Base-by-base conservation (phyloP, 139 green algal genomes). In the Tetraselmis chui region DNA sequence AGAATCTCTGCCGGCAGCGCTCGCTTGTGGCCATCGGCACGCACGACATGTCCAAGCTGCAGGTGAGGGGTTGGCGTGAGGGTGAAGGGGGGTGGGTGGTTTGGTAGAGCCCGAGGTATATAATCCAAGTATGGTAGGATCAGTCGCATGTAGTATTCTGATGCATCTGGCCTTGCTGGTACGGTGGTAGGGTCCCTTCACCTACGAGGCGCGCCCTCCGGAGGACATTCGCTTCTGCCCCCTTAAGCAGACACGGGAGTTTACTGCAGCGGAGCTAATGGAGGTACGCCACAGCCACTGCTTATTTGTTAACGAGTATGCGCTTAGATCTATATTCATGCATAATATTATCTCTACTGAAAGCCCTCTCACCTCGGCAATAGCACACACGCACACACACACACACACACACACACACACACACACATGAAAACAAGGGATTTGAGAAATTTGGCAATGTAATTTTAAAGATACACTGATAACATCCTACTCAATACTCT, bases 1-100 rank as follows among this genome's bases (percentile, higher is more conserved):
- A 98, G 86, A 99, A 99, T 89, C 88, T 99, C 31, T 99, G 96
- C 89, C 89, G 97, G 28, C 93, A 98, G 85, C 91, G 97, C 31
- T 94, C 91, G 1, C 91, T 99, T 23, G 97, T 99, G 1, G 94
- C 97, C 30, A 99, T 99, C 59, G 97, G 97, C 74, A 99, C 97
- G 0, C 97, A 99, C 87, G 97, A 99, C 89, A 89, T 99, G 32
- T 88, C 89, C 29, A 98, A 84, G 23, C 74, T 95, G 24, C 78
- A 93, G 89, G 89, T 92, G 27, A 26, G 87, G 30, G 30, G 5
- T 31, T 18, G 1, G 5, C 22, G 75, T 32, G 75, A 79, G n/a
- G n/a, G 59, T 27, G 59, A 76, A 76, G 25, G 26, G 25, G 59
- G 26, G 26, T 25, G 25, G 59, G 59, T 26, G 26, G 26, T 26